phyloP scores from a whole-genome alignment of 2,329 filamentous ascomycete genomes.

The Tolypocladium pustulatum region DNA sequence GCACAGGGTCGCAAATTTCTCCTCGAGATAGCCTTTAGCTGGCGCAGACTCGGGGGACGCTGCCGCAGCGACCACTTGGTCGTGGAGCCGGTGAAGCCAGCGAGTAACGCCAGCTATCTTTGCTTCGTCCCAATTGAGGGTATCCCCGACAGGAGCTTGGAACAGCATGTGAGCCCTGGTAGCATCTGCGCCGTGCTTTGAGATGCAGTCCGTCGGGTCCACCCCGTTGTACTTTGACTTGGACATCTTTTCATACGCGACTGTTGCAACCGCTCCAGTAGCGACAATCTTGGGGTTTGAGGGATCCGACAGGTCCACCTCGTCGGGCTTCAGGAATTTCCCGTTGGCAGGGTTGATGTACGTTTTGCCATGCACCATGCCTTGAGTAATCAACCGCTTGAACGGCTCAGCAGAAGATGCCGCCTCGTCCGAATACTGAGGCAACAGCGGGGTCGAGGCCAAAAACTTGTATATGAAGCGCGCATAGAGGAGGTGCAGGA shows the following conservation, averaged over 20 bases:
- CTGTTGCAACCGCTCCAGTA: constrained; percentile 45
- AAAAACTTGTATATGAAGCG: constrained; percentile 88
- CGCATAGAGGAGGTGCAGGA: constrained; percentile 79
- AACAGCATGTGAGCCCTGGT: constrained; percentile 83
- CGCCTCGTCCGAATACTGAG: constrained; percentile 21
- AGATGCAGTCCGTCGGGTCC: constrained; percentile 64
- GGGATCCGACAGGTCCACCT: constrained; percentile 54
- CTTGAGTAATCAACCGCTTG: constrained; percentile 71
- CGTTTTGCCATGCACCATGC: constrained; percentile 88
- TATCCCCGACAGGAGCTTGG: constrained; percentile 72
- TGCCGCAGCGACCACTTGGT: constrained; percentile 32
- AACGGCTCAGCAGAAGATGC: constrained; percentile 58
- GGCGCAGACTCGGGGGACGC: constrained; percentile 7
- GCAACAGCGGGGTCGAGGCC: constrained; percentile 41
- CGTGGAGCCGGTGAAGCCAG: constrained; percentile 63
- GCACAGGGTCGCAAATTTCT: constrained; percentile 15
- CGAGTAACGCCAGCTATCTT: constrained; percentile 75
- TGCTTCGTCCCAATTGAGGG: constrained; percentile 78
- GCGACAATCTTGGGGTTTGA: constrained; percentile 49
- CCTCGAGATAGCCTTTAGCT: constrained; percentile 26
- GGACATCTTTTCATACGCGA: constrained; percentile 85
- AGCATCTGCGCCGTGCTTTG: constrained; percentile 69
- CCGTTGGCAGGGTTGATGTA: constrained; percentile 65
- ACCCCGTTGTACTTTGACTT: constrained; percentile 93
- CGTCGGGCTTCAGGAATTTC: constrained; percentile 64